Base-by-base conservation (phyloP, 2,329 filamentous ascomycete genomes). In the Zymoseptoria tritici region DNA sequence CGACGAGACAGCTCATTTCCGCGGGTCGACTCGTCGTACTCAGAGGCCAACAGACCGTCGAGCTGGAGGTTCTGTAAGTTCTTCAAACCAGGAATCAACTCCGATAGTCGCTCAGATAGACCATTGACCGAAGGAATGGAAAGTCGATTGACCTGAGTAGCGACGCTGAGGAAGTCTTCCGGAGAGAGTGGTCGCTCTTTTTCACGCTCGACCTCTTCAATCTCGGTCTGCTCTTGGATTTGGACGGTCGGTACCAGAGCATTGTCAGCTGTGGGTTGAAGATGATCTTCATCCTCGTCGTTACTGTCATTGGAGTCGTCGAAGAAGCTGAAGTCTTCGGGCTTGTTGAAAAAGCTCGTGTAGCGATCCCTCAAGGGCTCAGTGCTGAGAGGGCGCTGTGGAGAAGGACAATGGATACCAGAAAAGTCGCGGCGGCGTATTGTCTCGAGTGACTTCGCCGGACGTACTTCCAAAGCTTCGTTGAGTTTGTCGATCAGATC, bases 401-500 rank as follows among this genome's bases (percentile, higher is more conserved):
- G 71, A 11, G 67, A 71, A 24, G 69, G 69, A 54, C 67, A 69
- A 50, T 67, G 67, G 20, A 73, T 68, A 24, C 68, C 71, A 42
- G 70, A 70, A 52, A 69, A 68, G 29, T 71, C 69, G 51, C 68
- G 67, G 11, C 68, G 68, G 26, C 63, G 66, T 20, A 71, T 64
- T 6, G 71, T 54, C 5, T 76, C 76, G 62, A 76, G 64, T 9
- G 77, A 78, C 52, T 73, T 71, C 6, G 72, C 72, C 6, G 71
- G 64, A 8, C 72, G 73, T 22, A 73, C 64, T 13, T 76, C 76
- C 21, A 79, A 65, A 19, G 74, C 77, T 49, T 78, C 76, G 31
- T 77, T 76, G 29, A 80, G 64, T 65, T 75, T 78, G 49, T 76
- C 74, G 56, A 79, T 72, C 52, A 80, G 67, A 62, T 80, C 73